A percentile compares a stretch with the other conserved stretches of the same genome.
phyloP scores from a whole-genome alignment of 139 green algal genomes.

The Micractinium sp. region DNA sequence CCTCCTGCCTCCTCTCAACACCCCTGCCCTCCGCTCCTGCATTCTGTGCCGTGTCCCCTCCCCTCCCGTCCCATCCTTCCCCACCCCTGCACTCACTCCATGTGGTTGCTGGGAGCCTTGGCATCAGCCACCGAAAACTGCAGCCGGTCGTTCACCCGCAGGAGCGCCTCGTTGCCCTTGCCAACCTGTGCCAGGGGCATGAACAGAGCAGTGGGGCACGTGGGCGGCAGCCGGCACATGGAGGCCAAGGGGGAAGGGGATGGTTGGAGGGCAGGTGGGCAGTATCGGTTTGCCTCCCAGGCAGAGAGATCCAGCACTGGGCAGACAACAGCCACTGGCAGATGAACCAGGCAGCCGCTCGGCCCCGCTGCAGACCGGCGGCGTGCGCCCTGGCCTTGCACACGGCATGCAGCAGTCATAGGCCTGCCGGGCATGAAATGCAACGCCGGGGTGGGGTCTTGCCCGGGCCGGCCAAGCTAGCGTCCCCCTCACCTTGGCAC shows the following conservation, averaged over 20 bases:
- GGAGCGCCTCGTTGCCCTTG: not conserved
- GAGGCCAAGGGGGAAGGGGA: not conserved
- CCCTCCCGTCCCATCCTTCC: not conserved
- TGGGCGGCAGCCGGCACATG: not conserved
- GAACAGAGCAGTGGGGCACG: not conserved
- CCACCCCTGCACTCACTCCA: constrained; percentile 5
- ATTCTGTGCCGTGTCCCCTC: not conserved
- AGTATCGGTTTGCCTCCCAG: not conserved
- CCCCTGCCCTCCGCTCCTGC: not conserved
- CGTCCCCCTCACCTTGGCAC: not conserved
- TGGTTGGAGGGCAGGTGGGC: not conserved
- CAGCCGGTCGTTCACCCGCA: constrained; percentile 3
- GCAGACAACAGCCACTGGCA: not conserved
- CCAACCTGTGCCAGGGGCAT: not conserved
- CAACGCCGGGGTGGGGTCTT: too few relatives aligned
- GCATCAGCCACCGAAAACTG: constrained; percentile 1
- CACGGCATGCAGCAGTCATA: too few relatives aligned
- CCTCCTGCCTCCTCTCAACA: too few relatives aligned
- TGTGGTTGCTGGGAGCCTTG: not conserved
- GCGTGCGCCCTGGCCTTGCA: not conserved
- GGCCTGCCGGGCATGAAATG: too few relatives aligned
- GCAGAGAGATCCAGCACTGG: too few relatives aligned
- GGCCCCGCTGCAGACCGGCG: too few relatives aligned
- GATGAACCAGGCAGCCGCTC: not conserved
- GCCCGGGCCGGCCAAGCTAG: not conserved